Evolutionary conservation across 2,329 filamentous ascomycete species (phyloP).

Genomic region (Penicillium sp.): DNA sequence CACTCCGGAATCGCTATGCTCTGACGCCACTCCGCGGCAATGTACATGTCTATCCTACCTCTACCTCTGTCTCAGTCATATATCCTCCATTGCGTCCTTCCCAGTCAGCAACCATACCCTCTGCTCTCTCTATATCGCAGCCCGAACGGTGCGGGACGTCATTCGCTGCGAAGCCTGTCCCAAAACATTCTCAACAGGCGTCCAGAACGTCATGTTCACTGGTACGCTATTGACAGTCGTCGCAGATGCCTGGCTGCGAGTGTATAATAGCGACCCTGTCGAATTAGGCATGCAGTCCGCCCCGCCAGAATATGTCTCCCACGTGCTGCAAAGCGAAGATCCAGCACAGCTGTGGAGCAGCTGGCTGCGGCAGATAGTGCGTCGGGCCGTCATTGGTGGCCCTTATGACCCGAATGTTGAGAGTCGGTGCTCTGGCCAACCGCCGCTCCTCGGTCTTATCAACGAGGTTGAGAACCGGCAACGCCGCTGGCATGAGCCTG

Average conservation of each 20-base stretch:
- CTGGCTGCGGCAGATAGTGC: conserved; percentile 41
- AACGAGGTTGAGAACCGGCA: conserved; percentile 45
- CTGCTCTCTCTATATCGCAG: conserved; percentile 44
- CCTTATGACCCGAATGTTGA: conserved; percentile 22
- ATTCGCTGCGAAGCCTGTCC: conserved; percentile 46
- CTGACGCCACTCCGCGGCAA: conserved; percentile 21
- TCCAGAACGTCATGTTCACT: conserved; percentile 50
- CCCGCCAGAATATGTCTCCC: conserved; percentile 31
- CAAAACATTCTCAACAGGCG: conserved; percentile 39
- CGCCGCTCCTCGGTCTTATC: conserved; percentile 39
- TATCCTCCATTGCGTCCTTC: conserved; percentile 43
- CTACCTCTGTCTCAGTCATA: conserved; percentile 45
- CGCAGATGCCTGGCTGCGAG: conserved; percentile 45
- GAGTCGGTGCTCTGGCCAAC: conserved; percentile 31
- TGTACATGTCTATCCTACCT: conserved; percentile 45
- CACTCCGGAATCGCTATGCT: conserved; percentile 21
- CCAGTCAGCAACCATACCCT: conserved; percentile 45
- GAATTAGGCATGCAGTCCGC: conserved; percentile 38
- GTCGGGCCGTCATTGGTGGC: conserved; percentile 38
- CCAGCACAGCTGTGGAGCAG: conserved; percentile 34
- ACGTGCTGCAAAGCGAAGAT: conserved; percentile 27
- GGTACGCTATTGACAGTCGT: conserved; percentile 46
- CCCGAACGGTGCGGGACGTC: conserved; percentile 42
- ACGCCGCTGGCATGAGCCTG: conserved; percentile 40
- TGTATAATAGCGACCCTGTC: conserved; percentile 36